These are phyloP conservation scores for Colletotrichum magnum DNA, from an alignment of 2,329 filamentous ascomycete genomes.

Conservation along the genomic window DNA sequence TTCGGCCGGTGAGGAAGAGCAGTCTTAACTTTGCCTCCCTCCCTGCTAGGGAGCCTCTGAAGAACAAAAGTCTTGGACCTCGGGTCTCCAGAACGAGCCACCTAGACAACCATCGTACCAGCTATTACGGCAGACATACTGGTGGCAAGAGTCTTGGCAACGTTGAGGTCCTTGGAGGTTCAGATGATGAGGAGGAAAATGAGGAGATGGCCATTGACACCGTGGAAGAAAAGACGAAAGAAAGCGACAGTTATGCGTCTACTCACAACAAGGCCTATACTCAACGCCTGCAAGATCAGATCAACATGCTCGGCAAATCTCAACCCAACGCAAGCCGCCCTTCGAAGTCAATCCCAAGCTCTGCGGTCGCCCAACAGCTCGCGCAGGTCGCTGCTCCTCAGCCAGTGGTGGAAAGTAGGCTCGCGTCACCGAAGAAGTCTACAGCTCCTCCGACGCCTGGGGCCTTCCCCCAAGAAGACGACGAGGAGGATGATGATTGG, in stretches of 20 bases:
- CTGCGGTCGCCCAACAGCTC: slow-evolving; percentile 51
- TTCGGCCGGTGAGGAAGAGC: slow-evolving; percentile 87
- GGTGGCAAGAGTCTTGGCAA: slow-evolving; percentile 78
- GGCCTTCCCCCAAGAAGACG: slow-evolving; percentile 70
- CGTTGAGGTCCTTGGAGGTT: slow-evolving; percentile 57
- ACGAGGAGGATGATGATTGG: slow-evolving; percentile 71
- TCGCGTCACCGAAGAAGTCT: slow-evolving; percentile 52
- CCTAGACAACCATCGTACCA: slow-evolving; percentile 78
- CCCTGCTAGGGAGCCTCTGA: slow-evolving; percentile 89
- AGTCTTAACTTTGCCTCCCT: slow-evolving; percentile 95
- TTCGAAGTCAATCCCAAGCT: slow-evolving; percentile 63
- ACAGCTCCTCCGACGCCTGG: slow-evolving; percentile 62
- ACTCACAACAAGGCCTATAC: slow-evolving; percentile 90
- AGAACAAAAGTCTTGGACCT: slow-evolving; percentile 85
- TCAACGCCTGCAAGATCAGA: slow-evolving; percentile 91
- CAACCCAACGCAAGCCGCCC: slow-evolving; percentile 63
- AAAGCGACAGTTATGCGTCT: slow-evolving; percentile 62
- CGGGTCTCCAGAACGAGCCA: slow-evolving; percentile 84
- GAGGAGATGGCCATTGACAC: slow-evolving; percentile 68
- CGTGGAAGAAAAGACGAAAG: slow-evolving; percentile 62
- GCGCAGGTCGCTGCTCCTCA: slow-evolving; percentile 46
- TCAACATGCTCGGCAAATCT: slow-evolving; percentile 78
- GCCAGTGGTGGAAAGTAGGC: slow-evolving; percentile 46
- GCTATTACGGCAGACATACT: slow-evolving; percentile 81
- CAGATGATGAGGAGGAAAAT: slow-evolving; percentile 62